A percentile compares a stretch with the other conserved stretches of the same genome.
Evolutionary conservation across 441 rosid species (phyloP).

Genomic region (Manihot esculenta): DNA sequence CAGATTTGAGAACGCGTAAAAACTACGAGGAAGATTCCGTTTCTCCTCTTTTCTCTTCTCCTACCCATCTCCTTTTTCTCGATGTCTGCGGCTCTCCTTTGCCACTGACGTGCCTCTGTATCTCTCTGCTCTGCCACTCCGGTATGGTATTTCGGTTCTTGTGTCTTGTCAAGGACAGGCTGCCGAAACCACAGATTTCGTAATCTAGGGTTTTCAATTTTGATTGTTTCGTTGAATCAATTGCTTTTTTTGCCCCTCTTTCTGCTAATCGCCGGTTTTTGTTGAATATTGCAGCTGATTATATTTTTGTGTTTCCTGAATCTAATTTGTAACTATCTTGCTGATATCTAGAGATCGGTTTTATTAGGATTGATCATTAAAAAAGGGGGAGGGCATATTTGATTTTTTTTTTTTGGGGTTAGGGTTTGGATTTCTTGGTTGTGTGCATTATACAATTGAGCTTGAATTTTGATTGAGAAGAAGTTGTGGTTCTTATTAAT

Average conservation of each 20-base stretch:
- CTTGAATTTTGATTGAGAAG: conserved; percentile 49
- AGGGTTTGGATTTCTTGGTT: conserved; percentile 22
- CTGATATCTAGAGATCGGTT: conserved; percentile 15
- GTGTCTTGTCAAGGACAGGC: conserved; percentile 39
- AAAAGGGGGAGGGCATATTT: neutral
- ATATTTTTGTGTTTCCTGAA: neutral
- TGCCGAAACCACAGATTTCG: conserved; percentile 1
- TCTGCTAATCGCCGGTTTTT: neutral
- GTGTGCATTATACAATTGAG: conserved; percentile 11
- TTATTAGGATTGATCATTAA: neutral
- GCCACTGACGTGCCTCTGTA: neutral
- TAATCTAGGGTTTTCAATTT: conserved; percentile 38
- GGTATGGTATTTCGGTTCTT: conserved; percentile 54
- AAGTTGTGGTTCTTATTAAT: conserved; percentile 49
- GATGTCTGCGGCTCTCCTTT: neutral
- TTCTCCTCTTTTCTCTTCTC: neutral
- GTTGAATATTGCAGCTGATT: neutral
- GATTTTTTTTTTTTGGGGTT: conserved; percentile 17
- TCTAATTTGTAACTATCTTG: conserved; percentile 1
- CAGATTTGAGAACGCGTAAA: too few species aligned
- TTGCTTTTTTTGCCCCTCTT: neutral
- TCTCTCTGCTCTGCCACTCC: conserved; percentile 15
- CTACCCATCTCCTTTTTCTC: too few species aligned
- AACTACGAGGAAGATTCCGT: neutral
- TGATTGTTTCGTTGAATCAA: conserved; percentile 9